Conservation (phyloP, 2,329 filamentous ascomycete genomes). For the Pseudogymnoascus sp. region DNA sequence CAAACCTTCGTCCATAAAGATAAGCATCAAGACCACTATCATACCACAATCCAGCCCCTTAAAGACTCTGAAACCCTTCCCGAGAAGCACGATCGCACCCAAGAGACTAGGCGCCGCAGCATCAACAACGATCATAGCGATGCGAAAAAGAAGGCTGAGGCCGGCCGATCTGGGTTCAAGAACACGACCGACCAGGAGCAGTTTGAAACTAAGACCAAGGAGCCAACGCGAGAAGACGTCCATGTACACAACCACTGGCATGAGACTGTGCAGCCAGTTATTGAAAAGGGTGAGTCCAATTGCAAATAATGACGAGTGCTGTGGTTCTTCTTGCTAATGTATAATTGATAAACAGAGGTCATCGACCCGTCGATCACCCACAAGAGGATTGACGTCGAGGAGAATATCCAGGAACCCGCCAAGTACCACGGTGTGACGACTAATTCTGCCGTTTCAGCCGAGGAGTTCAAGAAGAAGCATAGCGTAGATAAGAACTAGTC, state of each 20-base stretch:
- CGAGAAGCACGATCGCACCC: not conserved
- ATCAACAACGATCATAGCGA: not conserved
- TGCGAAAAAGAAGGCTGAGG: slow-evolving; percentile 1
- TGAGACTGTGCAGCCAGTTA: slow-evolving; percentile 4
- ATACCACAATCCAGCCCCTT: not conserved
- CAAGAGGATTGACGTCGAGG: not conserved
- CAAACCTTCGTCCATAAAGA: not conserved
- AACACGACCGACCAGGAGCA: slow-evolving; percentile 8
- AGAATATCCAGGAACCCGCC: not conserved
- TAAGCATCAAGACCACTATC: slow-evolving; percentile 1
- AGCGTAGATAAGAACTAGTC: not conserved
- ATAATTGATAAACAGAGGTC: not conserved
- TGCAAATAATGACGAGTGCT: not conserved
- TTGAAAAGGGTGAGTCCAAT: slow-evolving; percentile 11
- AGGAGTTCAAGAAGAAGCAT: not conserved
- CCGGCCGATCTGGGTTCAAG: not conserved
- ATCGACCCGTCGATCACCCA: not conserved
- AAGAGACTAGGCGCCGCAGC: slow-evolving; percentile 1
- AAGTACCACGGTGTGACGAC: not conserved
- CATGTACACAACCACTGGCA: slow-evolving; percentile 2
- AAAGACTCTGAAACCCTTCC: not conserved
- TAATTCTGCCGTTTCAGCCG: not conserved
- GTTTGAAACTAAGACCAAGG: slow-evolving; percentile 10
- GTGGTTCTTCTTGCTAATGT: not conserved
- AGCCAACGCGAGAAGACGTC: not conserved